Base-by-base conservation (phyloP, 495 filamentous ascomycete genomes). In the Trichoderma orchidacearum region DNA sequence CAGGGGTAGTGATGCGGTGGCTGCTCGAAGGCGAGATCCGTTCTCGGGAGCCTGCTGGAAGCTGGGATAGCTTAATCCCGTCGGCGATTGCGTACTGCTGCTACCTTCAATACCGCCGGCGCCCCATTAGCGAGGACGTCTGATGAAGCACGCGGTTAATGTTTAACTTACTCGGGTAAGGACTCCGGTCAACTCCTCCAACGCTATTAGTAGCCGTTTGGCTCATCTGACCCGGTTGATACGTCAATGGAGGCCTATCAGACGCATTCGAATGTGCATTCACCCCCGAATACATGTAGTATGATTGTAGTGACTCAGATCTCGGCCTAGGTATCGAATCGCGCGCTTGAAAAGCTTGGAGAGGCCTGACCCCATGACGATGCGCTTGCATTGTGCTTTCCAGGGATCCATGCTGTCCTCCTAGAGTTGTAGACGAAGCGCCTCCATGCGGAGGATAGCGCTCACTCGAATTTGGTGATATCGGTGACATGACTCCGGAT, bases 241-340 rank as follows among this genome's bases (percentile, higher is more conserved):
- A 74, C 31, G 70, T 53, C 23, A 69, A 70, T 5, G 18, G 38
- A 27, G 38, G 13, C 12, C 38, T 13, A 25, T 48, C 38, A 48
- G 38, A 21, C 6, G n/a, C 38, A 48, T n/a, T 48, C 2, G 38
- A 48, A 23, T 48, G 38, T 0, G 38, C 21, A 48, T 48, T 48
- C 21, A 8, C 5, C 17, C 38, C 38, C 11, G 38, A 48, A 48
- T 48, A 25, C 38, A 48, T 48, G 27, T 48, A 48, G 38, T 48
- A 25, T 23, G 18, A 48, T 48, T 48, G 38, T 25, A 48, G 18
- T 3, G 38, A 48, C 38, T 48, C 81, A 15, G 77, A 76, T 55
- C 80, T 70, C 15, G 79, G 79, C 56, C 81, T 70, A n/a, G 77
- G 73, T 69, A 80, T 73, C 9, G 76, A 75, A 51, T 85, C 81